These are phyloP conservation scores for Phytopythium litorale DNA, from an alignment of 352 stramenopile species.

Conservation along the genomic window DNA sequence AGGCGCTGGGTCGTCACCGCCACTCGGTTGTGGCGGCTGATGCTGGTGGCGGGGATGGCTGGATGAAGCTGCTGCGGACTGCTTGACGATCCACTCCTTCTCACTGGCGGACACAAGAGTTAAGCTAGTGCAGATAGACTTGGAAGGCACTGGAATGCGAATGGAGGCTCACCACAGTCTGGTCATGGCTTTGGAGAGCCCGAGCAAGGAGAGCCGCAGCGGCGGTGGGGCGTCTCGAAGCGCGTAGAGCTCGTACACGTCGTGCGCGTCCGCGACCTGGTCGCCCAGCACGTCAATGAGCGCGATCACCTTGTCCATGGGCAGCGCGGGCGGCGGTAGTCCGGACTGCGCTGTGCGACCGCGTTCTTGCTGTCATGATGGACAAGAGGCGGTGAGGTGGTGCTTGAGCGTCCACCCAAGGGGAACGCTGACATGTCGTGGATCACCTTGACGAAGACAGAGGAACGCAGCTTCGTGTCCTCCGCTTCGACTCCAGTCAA, in stretches of 20 bases:
- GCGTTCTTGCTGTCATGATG: neutral
- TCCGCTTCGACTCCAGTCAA: neutral
- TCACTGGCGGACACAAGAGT: slow-evolving; percentile 3
- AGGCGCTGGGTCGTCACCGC: neutral
- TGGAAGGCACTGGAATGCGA: neutral
- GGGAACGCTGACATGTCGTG: no score
- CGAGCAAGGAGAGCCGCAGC: slow-evolving; percentile 39
- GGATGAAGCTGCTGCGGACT: neutral
- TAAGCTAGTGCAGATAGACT: neutral
- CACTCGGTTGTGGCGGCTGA: neutral
- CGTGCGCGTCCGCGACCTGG: slow-evolving; percentile 49
- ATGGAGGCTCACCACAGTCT: slow-evolving; percentile 30
- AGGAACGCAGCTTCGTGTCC: neutral
- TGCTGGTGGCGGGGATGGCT: neutral
- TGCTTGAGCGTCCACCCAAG: no score
- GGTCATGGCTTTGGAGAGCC: slow-evolving; percentile 36
- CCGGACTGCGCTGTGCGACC: neutral
- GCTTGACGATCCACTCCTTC: slow-evolving; percentile 15
- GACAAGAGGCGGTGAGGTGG: neutral
- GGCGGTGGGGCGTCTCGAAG: slow-evolving; percentile 12
- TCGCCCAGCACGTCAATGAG: slow-evolving; percentile 65
- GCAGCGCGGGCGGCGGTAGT: slow-evolving; percentile 9
- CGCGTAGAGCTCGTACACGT: slow-evolving; percentile 42
- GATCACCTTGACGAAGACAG: neutral
- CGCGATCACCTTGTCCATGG: slow-evolving; percentile 41